These are phyloP conservation scores for Solanum aculeatissimum DNA, from an alignment of 305 asterid genomes.

Conservation along the genomic window DNA sequence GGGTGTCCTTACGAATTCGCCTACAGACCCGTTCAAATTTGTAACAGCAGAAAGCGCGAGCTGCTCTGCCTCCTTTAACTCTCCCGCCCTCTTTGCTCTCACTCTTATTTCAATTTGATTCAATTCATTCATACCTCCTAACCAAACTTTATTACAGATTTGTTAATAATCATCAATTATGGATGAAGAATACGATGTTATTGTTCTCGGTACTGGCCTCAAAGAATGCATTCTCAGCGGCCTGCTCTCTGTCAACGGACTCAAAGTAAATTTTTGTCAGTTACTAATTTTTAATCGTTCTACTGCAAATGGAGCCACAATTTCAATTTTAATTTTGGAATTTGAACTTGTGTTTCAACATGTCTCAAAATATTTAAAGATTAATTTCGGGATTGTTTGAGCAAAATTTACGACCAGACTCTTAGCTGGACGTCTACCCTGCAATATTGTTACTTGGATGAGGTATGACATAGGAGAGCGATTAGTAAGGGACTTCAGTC, in stretches of 20 bases:
- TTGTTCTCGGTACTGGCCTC: conserved; percentile 87
- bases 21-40: background rate
- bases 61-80: background rate
- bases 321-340: background rate
- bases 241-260: conserved; percentile 78
- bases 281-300: too few relatives aligned
- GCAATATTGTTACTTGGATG: background rate
- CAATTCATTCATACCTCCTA: background rate
- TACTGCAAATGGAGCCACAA: too few relatives aligned
- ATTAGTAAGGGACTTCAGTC: background rate
- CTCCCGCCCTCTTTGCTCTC: conserved; percentile 11
- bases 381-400: background rate
- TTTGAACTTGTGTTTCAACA: background rate
- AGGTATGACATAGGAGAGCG: background rate
- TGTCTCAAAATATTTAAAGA: background rate
- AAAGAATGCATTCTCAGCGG: conserved; percentile 91
- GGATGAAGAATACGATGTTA: conserved; percentile 92
- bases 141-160: too few relatives aligned
- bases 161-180: conserved; percentile 7
- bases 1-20: background rate
- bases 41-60: background rate
- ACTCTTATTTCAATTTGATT: background rate
- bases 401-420: background rate
- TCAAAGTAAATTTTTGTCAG: conserved; percentile 26
- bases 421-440: background rate